phyloP scores from a whole-genome alignment of 257 asterid genomes.

The Forsythia viridissima region DNA sequence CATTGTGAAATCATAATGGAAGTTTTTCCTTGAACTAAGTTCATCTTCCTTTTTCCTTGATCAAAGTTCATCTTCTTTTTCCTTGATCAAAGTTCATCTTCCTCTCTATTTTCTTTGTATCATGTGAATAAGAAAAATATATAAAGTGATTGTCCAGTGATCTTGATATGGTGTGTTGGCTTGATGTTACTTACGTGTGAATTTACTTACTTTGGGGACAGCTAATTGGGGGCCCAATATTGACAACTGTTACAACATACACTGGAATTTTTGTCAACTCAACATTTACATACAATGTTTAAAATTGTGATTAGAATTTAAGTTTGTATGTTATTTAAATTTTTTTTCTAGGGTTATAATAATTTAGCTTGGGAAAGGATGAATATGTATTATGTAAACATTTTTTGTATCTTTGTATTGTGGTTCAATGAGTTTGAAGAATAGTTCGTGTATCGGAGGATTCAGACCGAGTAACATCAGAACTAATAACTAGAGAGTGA shows the following conservation, averaged over 20 bases:
- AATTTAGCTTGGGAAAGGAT: background rate
- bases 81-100: background rate
- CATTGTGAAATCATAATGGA: background rate
- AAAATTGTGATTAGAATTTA: background rate
- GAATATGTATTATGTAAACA: background rate
- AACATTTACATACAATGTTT: background rate
- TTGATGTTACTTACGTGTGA: background rate
- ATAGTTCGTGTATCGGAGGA: background rate
- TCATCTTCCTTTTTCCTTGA: background rate
- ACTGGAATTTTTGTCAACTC: background rate
- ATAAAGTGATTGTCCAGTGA: background rate
- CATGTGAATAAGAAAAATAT: background rate
- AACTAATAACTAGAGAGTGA: background rate
- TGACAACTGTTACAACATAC: background rate
- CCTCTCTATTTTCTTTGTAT: background rate
- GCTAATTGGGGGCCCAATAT: background rate
- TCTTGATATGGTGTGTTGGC: background rate
- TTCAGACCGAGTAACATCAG: background rate
- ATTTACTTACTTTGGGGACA: background rate
- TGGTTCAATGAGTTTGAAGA: background rate
- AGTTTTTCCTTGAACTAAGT: background rate
- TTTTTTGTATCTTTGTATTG: background rate
- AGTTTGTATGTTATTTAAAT: too few species aligned
- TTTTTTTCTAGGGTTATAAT: background rate
- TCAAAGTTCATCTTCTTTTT: background rate